These are phyloP conservation scores for Boletus pseudo-olivaceus DNA, from an alignment of 768 basidiomycete species.

Conservation along the genomic window DNA sequence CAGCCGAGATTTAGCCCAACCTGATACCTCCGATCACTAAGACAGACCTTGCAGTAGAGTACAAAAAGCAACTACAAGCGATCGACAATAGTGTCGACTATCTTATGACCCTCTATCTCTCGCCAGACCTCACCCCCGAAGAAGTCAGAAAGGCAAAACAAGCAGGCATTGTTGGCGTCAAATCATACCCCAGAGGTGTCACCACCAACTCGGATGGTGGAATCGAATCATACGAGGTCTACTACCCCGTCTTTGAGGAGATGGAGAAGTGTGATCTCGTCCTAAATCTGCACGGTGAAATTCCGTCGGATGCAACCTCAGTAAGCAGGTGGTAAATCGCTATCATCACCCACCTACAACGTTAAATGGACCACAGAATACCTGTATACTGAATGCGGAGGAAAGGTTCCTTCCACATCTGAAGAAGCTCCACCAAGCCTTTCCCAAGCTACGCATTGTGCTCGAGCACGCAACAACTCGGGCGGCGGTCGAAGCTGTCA, in stretches of 20 bases:
- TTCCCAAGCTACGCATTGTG: conserved; percentile 90
- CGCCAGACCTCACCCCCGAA: conserved; percentile 82
- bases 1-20: conserved; percentile 66
- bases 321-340: conserved; percentile 34
- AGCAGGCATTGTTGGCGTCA: conserved; percentile 86
- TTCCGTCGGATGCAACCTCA: conserved; percentile 75
- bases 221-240: conserved; percentile 91
- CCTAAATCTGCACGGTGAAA: conserved; percentile 94
- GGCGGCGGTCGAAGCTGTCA: conserved; percentile 85
- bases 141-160: conserved; percentile 85
- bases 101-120: conserved; percentile 96
- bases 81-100: conserved; percentile 81
- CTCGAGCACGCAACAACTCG: conserved; percentile 96
- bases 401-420: conserved; percentile 86
- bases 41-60: conserved; percentile 75
- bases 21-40: conserved; percentile 83
- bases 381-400: conserved; percentile 92
- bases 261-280: conserved; percentile 96
- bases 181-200: conserved; percentile 95
- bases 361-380: conserved; percentile 51
- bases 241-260: conserved; percentile 88
- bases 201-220: conserved; percentile 97
- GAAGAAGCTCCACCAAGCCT: conserved; percentile 70
- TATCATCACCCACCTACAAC: not conserved
- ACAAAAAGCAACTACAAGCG: conserved; percentile 68